Evolutionary conservation across 805 yeast species (phyloP).

Genomic region (Yamadazyma paraphyllophila): DNA sequence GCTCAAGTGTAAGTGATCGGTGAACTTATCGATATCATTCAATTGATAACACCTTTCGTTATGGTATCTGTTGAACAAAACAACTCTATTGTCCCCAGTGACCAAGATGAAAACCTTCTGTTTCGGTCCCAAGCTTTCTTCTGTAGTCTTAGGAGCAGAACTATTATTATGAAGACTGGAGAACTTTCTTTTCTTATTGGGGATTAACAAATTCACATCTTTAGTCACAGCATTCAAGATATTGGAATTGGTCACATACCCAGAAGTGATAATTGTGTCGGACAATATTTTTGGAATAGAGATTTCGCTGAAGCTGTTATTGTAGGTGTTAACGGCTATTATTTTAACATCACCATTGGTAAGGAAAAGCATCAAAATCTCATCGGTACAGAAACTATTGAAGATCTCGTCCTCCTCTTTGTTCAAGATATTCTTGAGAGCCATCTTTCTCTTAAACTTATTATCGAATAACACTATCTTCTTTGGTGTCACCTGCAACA

Average conservation of each 20-base stretch:
- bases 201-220: constrained; percentile 24
- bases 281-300: constrained; percentile 39
- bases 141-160: constrained; percentile 2
- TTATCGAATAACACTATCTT: constrained; percentile 60
- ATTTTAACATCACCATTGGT: constrained; percentile 70
- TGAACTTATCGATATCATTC: constrained; percentile 46
- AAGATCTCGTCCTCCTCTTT: constrained; percentile 47
- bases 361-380: constrained; percentile 59
- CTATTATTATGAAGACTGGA: constrained; percentile 7
- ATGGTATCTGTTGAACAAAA: constrained; percentile 59
- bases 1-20: constrained; percentile 41
- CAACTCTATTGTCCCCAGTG: constrained; percentile 73
- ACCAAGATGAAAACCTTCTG: constrained; percentile 58
- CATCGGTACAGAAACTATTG: constrained; percentile 61
- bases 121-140: constrained; percentile 21
- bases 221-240: constrained; percentile 31
- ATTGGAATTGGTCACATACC: constrained; percentile 54
- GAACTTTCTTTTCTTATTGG: constrained; percentile 29
- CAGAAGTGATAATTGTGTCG: constrained; percentile 63
- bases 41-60: constrained; percentile 53
- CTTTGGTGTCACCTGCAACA: constrained; percentile 72
- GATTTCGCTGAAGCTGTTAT: constrained; percentile 31
- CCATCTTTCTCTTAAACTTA: constrained; percentile 52
- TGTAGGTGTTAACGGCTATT: constrained; percentile 40
- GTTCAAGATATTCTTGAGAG: constrained; percentile 40